phyloP scores from a whole-genome alignment of 2,329 filamentous ascomycete species.

The Aspergillus pseudoterreus region DNA sequence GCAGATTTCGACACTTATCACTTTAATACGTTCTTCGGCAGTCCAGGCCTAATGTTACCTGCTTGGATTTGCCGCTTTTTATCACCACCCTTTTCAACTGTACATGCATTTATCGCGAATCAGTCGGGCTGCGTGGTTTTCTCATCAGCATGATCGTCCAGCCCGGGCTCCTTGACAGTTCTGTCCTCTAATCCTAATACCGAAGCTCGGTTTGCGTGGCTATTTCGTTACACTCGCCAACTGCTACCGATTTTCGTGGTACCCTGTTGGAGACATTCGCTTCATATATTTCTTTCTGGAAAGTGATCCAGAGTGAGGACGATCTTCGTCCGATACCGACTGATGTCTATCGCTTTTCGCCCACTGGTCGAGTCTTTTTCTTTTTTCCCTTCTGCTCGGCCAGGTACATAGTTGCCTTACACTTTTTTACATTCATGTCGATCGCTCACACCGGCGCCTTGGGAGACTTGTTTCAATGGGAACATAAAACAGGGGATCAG shows the following conservation, averaged over 20 bases:
- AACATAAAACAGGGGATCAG: constrained; percentile 24
- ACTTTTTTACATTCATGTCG: constrained; percentile 33
- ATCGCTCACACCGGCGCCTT: constrained; percentile 39
- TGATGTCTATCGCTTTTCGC: constrained; percentile 33
- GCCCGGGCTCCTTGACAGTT: constrained; percentile 14
- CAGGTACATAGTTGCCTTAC: constrained; percentile 23
- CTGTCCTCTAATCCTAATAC: constrained; percentile 41
- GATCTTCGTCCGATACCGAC: constrained; percentile 27
- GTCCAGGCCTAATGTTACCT: constrained; percentile 12
- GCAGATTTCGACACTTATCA: constrained; percentile 36
- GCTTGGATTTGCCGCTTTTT: constrained; percentile 5
- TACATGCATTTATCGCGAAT: constrained; percentile 33
- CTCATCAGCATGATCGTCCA: constrained; percentile 4
- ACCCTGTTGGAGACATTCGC: constrained; percentile 35
- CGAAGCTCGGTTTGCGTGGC: constrained; percentile 15
- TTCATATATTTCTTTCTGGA: constrained; percentile 28
- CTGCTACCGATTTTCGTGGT: constrained; percentile 7
- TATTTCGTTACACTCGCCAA: not conserved
- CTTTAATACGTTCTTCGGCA: constrained; percentile 31
- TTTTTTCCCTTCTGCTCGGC: constrained; percentile 27
- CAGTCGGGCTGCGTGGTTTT: constrained; percentile 13
- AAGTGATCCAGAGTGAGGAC: constrained; percentile 12
- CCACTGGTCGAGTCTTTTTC: constrained; percentile 25
- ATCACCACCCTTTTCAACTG: constrained; percentile 21
- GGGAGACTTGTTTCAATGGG: constrained; percentile 17